phyloP scores from a whole-genome alignment of 306 rosid species.

The Lupinus albus region DNA sequence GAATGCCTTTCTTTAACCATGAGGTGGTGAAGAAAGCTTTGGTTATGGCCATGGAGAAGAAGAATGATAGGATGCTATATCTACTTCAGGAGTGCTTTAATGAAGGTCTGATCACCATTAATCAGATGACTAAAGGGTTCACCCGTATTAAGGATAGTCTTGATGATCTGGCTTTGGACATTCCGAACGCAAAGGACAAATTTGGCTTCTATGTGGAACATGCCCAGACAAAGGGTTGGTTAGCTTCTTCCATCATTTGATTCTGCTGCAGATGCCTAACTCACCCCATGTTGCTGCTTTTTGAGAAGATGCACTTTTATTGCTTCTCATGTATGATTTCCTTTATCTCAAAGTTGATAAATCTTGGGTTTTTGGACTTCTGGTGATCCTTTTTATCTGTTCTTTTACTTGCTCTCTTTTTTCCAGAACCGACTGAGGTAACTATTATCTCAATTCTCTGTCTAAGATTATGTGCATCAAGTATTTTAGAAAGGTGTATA shows the following conservation, averaged over 20 bases:
- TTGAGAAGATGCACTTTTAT: slow-evolving; percentile 53
- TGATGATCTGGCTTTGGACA: slow-evolving; percentile 94
- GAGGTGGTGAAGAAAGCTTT: slow-evolving; percentile 98
- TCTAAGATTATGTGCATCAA: slow-evolving; percentile 46
- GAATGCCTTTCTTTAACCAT: slow-evolving; percentile 96
- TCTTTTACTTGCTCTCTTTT: not conserved
- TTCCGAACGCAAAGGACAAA: slow-evolving; percentile 81
- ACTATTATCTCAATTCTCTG: slow-evolving; percentile 32
- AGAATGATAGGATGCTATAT: slow-evolving; percentile 82
- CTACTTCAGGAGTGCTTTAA: slow-evolving; percentile 85
- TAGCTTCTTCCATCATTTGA: slow-evolving; percentile 77
- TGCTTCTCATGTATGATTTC: slow-evolving; percentile 47
- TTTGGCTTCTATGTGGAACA: slow-evolving; percentile 71
- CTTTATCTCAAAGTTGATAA: slow-evolving; percentile 23
- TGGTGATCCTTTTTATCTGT: slow-evolving; percentile 28
- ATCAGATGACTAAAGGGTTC: slow-evolving; percentile 93
- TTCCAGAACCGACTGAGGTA: slow-evolving; percentile 34
- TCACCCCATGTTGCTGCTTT: slow-evolving; percentile 49
- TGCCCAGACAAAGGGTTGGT: slow-evolving; percentile 72
- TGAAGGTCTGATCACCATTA: slow-evolving; percentile 89
- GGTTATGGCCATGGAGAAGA: slow-evolving; percentile 99
- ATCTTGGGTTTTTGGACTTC: slow-evolving; percentile 38
- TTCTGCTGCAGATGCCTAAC: slow-evolving; percentile 50
- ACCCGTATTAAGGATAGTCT: slow-evolving; percentile 82
- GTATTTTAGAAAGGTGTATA: slow-evolving; percentile 33